Evolutionary conservation across 2,329 filamentous ascomycete genomes (phyloP), one percentile per base, ranked within the genome.

Genomic region (Aspergillus sp.): DNA sequence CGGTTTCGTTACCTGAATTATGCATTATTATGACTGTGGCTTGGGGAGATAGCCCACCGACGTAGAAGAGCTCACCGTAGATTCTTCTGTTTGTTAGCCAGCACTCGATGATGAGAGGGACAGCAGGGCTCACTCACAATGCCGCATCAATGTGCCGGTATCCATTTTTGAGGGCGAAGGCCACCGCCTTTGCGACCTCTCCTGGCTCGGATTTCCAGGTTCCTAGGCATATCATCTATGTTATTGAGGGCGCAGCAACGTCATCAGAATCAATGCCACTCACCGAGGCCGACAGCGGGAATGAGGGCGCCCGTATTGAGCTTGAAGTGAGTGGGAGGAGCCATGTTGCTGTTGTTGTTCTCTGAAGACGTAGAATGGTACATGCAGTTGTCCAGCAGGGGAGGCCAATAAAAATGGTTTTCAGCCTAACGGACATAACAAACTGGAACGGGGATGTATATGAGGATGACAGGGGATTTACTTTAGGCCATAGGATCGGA

Each of bases 1-100:
- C 54, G 5, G 23, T 3, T n/a, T 61, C 59, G 44, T 44, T 58
- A 1, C 38, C 32, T 47, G 42, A 47, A 8, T n/a, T 21, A 7
- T 47, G 19, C 17, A 10, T 32, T 32, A 32, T 32, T 32, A 13
- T 32, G 13, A 11, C 30, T 11, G 10, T 30, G 8, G 30, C 1
- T 32, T 32, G 30, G 30, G 30, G 4, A 32, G 8, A 57, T n/a
- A 11, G 3, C 21, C 41, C 8, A 17, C 23, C 15, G 6, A 13
- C 10, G 4, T 17, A 5, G 7, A 13, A 11, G 15, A 94, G 85
- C 84, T 94, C 42, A 63, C 59, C 60, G 36, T 62, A 62, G 32
- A 64, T 62, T 42, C 65, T 30, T 30, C 8, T 30, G 27, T 30
- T 30, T 8, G 27, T 30, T 30, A 30, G 27, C 27, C 27, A 30